Percentiles rank a stretch among this genome's conserved stretches.
phyloP scores from a whole-genome alignment of 495 filamentous ascomycete species.

The Hypoxylon intermedium region DNA sequence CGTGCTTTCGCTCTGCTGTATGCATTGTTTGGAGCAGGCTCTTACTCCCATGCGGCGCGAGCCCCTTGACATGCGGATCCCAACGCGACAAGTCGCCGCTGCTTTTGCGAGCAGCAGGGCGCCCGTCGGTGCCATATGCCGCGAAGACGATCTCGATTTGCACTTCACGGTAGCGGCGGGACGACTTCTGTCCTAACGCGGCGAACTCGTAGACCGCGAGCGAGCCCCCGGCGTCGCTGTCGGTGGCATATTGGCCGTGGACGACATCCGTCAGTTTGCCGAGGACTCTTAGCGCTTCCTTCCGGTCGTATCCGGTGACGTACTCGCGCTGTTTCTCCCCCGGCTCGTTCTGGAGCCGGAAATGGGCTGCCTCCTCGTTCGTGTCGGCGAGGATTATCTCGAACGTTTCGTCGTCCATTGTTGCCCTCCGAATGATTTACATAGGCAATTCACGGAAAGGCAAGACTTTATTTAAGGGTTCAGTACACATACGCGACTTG shows the following conservation, averaged over 20 bases:
- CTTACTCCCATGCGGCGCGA: neutral
- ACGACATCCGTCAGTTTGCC: constrained; percentile 11
- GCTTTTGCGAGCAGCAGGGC: too few species aligned
- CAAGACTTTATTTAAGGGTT: too few species aligned
- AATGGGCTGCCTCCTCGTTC: constrained; percentile 20
- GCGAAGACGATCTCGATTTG: too few species aligned
- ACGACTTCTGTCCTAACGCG: constrained; percentile 13
- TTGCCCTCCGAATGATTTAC: neutral
- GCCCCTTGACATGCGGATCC: too few species aligned
- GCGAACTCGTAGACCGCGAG: constrained; percentile 22
- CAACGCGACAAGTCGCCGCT: constrained; percentile 1
- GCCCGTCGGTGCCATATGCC: too few species aligned
- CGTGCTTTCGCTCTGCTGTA: neutral
- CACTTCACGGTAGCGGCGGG: too few species aligned
- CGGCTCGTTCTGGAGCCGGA: constrained; percentile 21
- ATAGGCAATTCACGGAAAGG: too few species aligned
- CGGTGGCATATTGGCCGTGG: neutral
- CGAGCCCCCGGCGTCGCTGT: constrained; percentile 1
- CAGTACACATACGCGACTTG: too few species aligned
- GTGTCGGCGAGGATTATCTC: constrained; percentile 15
- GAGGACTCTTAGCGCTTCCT: constrained; percentile 8
- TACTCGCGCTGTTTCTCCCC: constrained; percentile 16
- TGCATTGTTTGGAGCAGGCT: constrained; percentile 1
- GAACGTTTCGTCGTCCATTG: constrained; percentile 14
- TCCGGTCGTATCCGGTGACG: constrained; percentile 22